Percentiles rank a stretch among this genome's conserved stretches.
Evolutionary conservation across 2,329 filamentous ascomycete species (phyloP).

Genomic region (Botryosphaeria agaves): DNA sequence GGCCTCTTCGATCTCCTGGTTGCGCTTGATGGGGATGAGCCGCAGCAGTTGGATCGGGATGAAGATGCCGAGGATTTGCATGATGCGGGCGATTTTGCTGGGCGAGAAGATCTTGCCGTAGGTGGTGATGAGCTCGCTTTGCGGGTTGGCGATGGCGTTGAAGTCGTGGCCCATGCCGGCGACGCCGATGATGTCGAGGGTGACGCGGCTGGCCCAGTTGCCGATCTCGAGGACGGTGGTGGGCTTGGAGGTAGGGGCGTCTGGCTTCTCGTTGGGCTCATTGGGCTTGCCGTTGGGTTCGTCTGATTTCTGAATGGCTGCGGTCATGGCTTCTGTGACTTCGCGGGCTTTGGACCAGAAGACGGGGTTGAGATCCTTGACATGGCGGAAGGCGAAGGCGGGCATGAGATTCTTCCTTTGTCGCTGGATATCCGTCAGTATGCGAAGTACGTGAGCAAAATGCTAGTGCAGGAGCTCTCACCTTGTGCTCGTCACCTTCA

Average conservation of each 20-base stretch:
- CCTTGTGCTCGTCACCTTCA: slow-evolving; percentile 81
- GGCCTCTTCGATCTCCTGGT: slow-evolving; percentile 43
- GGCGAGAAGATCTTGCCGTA: slow-evolving; percentile 34
- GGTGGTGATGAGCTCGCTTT: slow-evolving; percentile 33
- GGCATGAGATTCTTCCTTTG: slow-evolving; percentile 31
- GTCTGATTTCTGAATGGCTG: slow-evolving; percentile 13
- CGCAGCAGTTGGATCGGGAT: slow-evolving; percentile 44
- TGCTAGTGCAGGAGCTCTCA: slow-evolving; percentile 10
- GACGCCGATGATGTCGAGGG: slow-evolving; percentile 40
- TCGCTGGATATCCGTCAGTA: slow-evolving; percentile 11
- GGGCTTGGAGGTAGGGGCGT: slow-evolving; percentile 8
- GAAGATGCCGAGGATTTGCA: slow-evolving; percentile 43
- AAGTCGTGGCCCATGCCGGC: slow-evolving; percentile 41
- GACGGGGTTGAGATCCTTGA: slow-evolving; percentile 30
- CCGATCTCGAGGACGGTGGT: slow-evolving; percentile 24
- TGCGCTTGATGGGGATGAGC: slow-evolving; percentile 51
- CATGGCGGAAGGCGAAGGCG: slow-evolving; percentile 31
- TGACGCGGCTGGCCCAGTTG: slow-evolving; percentile 31
- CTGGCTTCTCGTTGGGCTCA: slow-evolving; percentile 9
- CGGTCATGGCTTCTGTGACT: slow-evolving; percentile 16
- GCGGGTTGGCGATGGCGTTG: slow-evolving; percentile 29
- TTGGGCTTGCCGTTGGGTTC: too few relatives aligned
- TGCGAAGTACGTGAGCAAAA: neutral
- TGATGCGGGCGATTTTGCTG: slow-evolving; percentile 30
- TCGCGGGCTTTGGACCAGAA: slow-evolving; percentile 32